phyloP scores from a whole-genome alignment of 345 rosid species.

The Lepidium didymum region DNA sequence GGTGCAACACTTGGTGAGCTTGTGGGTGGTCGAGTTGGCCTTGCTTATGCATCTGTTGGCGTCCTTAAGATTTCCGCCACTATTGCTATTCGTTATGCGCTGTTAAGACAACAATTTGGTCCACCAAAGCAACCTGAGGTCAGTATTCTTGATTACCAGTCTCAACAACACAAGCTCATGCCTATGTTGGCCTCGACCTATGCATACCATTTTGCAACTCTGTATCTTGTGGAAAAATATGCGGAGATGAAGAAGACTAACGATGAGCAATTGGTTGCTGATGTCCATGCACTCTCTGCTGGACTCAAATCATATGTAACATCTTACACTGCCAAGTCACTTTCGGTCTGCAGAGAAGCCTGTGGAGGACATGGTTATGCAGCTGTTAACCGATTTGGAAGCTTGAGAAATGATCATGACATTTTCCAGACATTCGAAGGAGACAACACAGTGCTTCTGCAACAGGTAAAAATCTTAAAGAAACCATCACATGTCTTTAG shows the following conservation, averaged over 20 bases:
- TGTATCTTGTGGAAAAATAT: constrained; percentile 65
- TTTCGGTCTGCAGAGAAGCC: constrained; percentile 88
- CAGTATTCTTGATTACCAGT: constrained; percentile 94
- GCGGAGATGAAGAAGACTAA: constrained; percentile 78
- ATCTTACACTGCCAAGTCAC: constrained; percentile 77
- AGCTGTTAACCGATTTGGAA: constrained; percentile 96
- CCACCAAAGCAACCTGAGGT: constrained; percentile 96
- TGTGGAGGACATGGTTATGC: constrained; percentile 99
- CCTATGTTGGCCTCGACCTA: constrained; percentile 96
- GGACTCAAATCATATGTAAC: constrained; percentile 97
- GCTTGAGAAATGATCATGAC: constrained; percentile 95
- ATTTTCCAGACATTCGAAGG: constrained; percentile 99
- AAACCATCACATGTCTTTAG: neutral
- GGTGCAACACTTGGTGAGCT: constrained; percentile 98
- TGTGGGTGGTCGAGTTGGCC: constrained; percentile 93
- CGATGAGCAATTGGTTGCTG: constrained; percentile 73
- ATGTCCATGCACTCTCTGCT: constrained; percentile 92
- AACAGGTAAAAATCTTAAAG: constrained; percentile 46
- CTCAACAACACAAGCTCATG: constrained; percentile 99
- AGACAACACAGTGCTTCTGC: constrained; percentile 96
- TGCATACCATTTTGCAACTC: constrained; percentile 86
- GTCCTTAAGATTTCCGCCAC: constrained; percentile 76
- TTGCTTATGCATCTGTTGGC: constrained; percentile 82
- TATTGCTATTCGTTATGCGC: constrained; percentile 82
- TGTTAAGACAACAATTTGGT: constrained; percentile 94